These are phyloP conservation scores for Epichloe amarillans DNA, from an alignment of 2,329 filamentous ascomycete genomes.

Conservation along the genomic window DNA sequence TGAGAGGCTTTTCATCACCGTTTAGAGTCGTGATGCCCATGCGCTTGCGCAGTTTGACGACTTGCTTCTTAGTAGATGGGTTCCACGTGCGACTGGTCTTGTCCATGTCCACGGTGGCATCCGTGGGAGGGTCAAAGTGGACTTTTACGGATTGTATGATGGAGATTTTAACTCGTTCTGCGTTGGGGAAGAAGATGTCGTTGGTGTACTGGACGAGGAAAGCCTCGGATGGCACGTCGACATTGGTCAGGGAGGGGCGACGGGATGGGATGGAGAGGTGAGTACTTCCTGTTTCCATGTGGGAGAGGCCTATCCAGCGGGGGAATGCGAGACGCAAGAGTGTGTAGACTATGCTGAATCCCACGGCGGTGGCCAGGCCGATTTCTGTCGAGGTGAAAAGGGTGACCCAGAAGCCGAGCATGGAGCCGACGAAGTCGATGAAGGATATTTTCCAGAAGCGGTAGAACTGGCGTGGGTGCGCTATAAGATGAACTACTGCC, in stretches of 20 bases:
- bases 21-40: constrained; percentile 20
- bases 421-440: constrained; percentile 48
- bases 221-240: constrained; percentile 30
- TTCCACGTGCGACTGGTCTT: constrained; percentile 38
- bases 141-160: constrained; percentile 36
- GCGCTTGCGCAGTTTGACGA: constrained; percentile 29
- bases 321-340: constrained; percentile 46
- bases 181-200: constrained; percentile 48
- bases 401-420: constrained; percentile 51
- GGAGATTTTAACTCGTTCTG: constrained; percentile 34
- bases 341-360: constrained; percentile 50
- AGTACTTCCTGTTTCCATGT: constrained; percentile 17
- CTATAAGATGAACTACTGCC: constrained; percentile 49
- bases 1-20: constrained; percentile 25
- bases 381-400: constrained; percentile 47
- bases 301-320: constrained; percentile 20
- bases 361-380: constrained; percentile 47
- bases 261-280: constrained; percentile 13
- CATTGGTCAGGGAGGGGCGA: constrained; percentile 8
- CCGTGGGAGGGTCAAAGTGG: constrained; percentile 25
- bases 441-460: constrained; percentile 51
- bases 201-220: constrained; percentile 44
- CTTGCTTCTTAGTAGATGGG: constrained; percentile 33
- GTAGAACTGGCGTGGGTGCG: constrained; percentile 44
- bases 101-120: constrained; percentile 25